Base-by-base conservation (phyloP, 176 grass and related monocot species). In the Tillandsia fasciculata region DNA sequence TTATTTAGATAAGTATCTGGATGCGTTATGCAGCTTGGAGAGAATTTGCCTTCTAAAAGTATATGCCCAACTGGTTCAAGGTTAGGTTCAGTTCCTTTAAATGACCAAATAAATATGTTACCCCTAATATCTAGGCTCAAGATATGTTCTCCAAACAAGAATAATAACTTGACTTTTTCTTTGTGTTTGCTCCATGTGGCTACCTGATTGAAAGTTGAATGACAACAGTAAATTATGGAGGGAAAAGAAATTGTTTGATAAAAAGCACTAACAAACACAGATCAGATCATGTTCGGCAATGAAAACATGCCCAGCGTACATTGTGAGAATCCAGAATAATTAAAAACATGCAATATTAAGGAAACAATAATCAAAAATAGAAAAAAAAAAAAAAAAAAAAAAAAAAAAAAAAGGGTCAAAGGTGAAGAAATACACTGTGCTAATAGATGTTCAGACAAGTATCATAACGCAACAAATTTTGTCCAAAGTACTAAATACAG, bases 1-100 rank as follows among this genome's bases (percentile, higher is more conserved):
- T 97, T 97, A 74, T 97, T 97, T 57, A 97, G 82, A 51, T 97
- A 97, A 83, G 94, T 92, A 87, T 97, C 94, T 10, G 94, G 94
- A 83, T 97, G 94, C 77, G 87, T 83, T 61, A 93, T 77, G 73
- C 94, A 93, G 53, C 83, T 90, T 63, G 94, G 94, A 18, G 82
- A 79, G 65, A 92, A 93, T 12, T 84, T 90, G 49, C 83, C 74
- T 75, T 88, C 86, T 63, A 93, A 59, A 51, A 81, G 79, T 82
- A 97, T 83, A 77, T 85, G 86, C 27, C 81, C 82, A 75, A 92
- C 74, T 69, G 94, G 94, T 67, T 97, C 94, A 85, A 52, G 78
- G 59, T 81, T 83, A 82, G 53, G 49, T 26, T 77, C 74, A 22
- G 78, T 75, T 77, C 89, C 89, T 83, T 65, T 93, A 64, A 97